Conservation (phyloP, 495 filamentous ascomycete genomes). For the Tetracladium marchalianum region DNA sequence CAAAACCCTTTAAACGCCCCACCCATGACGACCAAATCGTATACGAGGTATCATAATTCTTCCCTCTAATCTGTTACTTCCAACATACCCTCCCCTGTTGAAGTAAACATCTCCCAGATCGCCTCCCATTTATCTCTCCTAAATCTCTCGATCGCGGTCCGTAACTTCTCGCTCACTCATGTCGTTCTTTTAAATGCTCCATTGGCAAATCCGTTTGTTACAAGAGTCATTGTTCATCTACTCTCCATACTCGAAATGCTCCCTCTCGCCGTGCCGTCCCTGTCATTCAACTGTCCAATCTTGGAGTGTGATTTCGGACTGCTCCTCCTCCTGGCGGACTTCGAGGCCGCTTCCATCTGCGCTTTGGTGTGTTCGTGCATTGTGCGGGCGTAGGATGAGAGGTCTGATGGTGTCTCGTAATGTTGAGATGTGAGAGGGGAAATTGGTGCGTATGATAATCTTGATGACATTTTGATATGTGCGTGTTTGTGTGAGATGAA, state of each 20-base stretch:
- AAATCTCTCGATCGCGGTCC: no score
- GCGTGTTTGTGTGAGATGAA: neutral
- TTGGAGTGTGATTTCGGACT: neutral
- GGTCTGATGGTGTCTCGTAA: neutral
- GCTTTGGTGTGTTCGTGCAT: conserved; percentile 20
- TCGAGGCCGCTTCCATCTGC: conserved; percentile 17
- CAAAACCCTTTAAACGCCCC: no score
- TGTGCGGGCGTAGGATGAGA: conserved; percentile 8
- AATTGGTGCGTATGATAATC: neutral
- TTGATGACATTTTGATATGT: neutral
- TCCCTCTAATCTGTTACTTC: no score
- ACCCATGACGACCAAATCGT: no score
- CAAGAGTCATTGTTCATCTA: neutral
- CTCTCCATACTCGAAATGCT: conserved; percentile 10
- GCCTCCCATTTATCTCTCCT: no score
- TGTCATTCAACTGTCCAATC: neutral
- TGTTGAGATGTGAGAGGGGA: neutral
- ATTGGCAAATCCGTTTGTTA: no score
- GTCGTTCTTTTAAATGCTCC: no score
- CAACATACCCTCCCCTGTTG: no score
- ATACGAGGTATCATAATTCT: no score
- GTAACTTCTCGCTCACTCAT: no score
- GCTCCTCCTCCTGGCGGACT: conserved; percentile 7
- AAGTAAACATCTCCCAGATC: no score
- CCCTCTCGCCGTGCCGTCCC: neutral